A percentile compares a stretch with the other conserved stretches of the same genome.
These are phyloP conservation scores for Coniferiporia sulphurascens DNA, from an alignment of 1,284 basidiomycete genomes.

Conservation along the genomic window DNA sequence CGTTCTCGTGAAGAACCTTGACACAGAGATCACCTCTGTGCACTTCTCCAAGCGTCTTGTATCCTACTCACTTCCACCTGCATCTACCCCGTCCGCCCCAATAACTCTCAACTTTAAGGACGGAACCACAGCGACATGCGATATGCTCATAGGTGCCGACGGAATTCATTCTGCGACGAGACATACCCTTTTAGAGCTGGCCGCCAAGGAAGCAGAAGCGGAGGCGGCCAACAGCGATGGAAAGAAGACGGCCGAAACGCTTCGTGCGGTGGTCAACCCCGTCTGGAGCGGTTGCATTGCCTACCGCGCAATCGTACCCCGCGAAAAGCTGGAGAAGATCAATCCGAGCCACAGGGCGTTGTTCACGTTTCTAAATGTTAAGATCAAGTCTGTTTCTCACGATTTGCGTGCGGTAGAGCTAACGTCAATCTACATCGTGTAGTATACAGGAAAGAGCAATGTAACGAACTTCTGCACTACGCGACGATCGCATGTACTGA, in stretches of 20 bases:
- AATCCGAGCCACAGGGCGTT: constrained; percentile 31
- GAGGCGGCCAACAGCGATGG: constrained; percentile 11
- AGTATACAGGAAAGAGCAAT: constrained; percentile 42
- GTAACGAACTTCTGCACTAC: constrained; percentile 21
- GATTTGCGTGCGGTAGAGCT: neutral
- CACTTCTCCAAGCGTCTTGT: constrained; percentile 36
- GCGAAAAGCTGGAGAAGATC: constrained; percentile 23
- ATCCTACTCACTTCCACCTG: constrained; percentile 30
- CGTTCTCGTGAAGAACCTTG: constrained; percentile 32
- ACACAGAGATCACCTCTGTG: constrained; percentile 27
- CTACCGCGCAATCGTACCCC: constrained; percentile 34
- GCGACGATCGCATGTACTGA: neutral
- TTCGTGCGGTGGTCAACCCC: constrained; percentile 28
- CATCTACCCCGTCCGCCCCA: constrained; percentile 14
- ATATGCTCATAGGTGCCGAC: constrained; percentile 48
- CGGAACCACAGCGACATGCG: constrained; percentile 36
- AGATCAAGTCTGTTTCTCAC: neutral
- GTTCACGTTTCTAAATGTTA: neutral
- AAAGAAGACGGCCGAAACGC: constrained; percentile 16
- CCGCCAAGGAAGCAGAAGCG: constrained; percentile 7
- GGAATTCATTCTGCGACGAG: constrained; percentile 34
- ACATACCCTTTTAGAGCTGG: neutral
- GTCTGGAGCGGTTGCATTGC: constrained; percentile 32
- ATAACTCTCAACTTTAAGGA: constrained; percentile 40
- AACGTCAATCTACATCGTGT: neutral